Base-by-base conservation (phyloP, 1,139 yeast species). In the Suhomyces wounanorum region DNA sequence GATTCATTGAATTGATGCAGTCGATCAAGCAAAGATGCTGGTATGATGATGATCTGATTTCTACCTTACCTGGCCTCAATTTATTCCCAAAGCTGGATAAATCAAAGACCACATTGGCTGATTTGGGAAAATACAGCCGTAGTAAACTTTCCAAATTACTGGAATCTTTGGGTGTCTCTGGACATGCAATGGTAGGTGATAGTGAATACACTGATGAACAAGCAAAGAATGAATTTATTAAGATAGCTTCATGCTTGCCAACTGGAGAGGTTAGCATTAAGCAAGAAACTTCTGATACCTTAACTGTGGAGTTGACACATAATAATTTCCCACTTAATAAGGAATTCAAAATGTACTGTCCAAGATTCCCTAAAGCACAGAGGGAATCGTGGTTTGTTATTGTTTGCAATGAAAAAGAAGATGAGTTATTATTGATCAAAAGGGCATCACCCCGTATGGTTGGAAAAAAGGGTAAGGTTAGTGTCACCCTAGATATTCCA, bases 311-410 rank as follows among this genome's bases (percentile, higher is more conserved):
- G 18, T 70, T 89, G 44, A 63, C 62, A 8, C 95, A 87, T 65
- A 71, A 72, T 35, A 84, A 83, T 54, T 66, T 62, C 21, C 84
- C 88, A 11, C 69, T 78, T 51, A 83, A 78, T 56, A 68, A 72
- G 5, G 89, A 84, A 50, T 88, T 82, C 69, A 82, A 81, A 54
- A 82, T 89, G 54, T 83, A 85, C 62, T 77, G 94, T 54, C 95
- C 96, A 3, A 83, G 81, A 58, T 94, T 89, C 70, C 96, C 96
- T 44, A 92, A 94, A 66, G 77, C 86, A 1, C 99, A 95, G 68
- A 86, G 92, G 60, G 99, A 94, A 65, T 84, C 96, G 0, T 95
- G 99, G 99, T 89, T 94, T 66, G 79, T 87, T 9, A 80, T 92
- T 46, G 68, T 86, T 8, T 79, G 83, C 58, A 80, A 83, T 60